Percentiles rank a stretch among this genome's conserved stretches.
phyloP scores from a whole-genome alignment of 78 protist species.

The Dictyostelium brefeldianum region DNA sequence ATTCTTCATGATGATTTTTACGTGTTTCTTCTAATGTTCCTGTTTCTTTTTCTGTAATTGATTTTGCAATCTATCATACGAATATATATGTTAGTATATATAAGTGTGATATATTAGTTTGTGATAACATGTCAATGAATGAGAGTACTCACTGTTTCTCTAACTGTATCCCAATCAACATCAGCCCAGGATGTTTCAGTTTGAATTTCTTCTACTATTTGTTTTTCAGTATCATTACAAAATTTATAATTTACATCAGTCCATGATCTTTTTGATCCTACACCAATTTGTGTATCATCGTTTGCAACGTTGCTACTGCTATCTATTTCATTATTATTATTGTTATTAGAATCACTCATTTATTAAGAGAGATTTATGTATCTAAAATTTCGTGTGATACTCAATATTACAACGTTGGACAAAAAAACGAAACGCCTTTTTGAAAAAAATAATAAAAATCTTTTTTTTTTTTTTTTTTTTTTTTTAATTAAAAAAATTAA shows the following conservation, averaged over 20 bases:
- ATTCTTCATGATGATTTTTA: slow-evolving; percentile 21
- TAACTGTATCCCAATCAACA: slow-evolving; percentile 65
- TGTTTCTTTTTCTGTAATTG: slow-evolving; percentile 19
- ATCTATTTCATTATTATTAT: not conserved
- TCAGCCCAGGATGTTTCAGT: slow-evolving; percentile 68
- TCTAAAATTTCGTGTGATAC: too few species aligned
- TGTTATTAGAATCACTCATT: not conserved
- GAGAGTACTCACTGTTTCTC: slow-evolving; percentile 29
- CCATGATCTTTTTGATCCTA: slow-evolving; percentile 42
- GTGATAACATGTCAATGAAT: too few species aligned
- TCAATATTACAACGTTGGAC: too few species aligned
- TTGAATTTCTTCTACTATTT: slow-evolving; percentile 53
- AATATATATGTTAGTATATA: too few species aligned
- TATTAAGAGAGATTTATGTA: not conserved
- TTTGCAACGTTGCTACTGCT: too few species aligned
- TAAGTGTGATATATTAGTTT: too few species aligned
- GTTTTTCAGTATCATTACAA: slow-evolving; percentile 29
- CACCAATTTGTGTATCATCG: not conserved
- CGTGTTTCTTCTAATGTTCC: not conserved
- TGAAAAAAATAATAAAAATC: not conserved
- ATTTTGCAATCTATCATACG: slow-evolving; percentile 17
- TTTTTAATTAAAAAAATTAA: too few species aligned
- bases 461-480: too few species aligned
- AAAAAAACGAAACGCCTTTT: not conserved
- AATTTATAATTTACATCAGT: slow-evolving; percentile 68